Evolutionary conservation across 2,329 filamentous ascomycete species (phyloP), one percentile per base, ranked within the genome.

Genomic region (Penicillium sp.): DNA sequence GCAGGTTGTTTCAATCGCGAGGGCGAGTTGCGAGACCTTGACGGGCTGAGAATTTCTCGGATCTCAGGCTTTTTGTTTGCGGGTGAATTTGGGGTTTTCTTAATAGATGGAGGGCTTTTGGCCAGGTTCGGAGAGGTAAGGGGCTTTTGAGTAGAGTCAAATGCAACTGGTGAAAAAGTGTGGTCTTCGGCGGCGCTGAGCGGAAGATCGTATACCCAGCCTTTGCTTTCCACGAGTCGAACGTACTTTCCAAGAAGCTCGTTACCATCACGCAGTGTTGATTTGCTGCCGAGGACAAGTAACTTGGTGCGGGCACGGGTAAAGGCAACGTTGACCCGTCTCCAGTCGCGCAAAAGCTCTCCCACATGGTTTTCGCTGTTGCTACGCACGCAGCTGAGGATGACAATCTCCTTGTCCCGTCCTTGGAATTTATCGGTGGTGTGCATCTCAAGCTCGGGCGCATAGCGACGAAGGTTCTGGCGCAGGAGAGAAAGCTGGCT

Each of bases 371-470:
- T 82, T 1, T 80, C 78, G 24, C 90, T 83, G 60, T 98, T 98
- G 65, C 83, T 91, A 28, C 93, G 81, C 11, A 97, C 93, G 28
- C 95, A 84, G 47, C 83, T 88, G 7, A 98, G 78, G 11, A 98
- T 81, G 0, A 97, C 81, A 3, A 95, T 84, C 63, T 95, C 90
- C 66, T 98, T 98, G 70, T 98, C 93, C 8, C 93, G 82, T 5
- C 93, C 93, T 66, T 98, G 93, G 68, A 95, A 98, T 39, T 91
- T 89, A 70, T 98, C 93, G 3, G 93, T 90, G 0, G 93, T 97
- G 69, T 98, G 90, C 79, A 97, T 90, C 69, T 98, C 93, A 1
- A 98, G 83, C 2, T 80, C 79, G 0, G 75, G 71, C 0, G 76
- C 71, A 57, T 76, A 69, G 37, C 72, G 74, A 29, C 81, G 80